Conservation (phyloP, 2,329 filamentous ascomycete genomes). For the Leptographium lundbergii region DNA sequence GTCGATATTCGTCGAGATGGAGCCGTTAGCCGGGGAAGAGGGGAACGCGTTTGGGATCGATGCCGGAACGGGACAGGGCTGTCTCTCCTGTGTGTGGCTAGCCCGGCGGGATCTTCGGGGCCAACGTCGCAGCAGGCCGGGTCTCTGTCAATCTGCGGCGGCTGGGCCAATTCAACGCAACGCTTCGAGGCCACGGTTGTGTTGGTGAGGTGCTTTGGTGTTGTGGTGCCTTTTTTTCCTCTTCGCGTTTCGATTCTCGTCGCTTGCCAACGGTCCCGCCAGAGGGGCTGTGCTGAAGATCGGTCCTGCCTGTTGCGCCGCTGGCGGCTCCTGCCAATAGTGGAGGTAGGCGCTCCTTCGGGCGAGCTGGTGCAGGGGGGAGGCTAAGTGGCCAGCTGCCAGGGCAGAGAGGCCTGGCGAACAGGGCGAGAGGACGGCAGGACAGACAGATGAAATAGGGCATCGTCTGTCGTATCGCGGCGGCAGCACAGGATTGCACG, state of each 20-base stretch:
- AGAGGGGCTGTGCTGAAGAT: slow-evolving; percentile 2
- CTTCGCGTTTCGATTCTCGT: not conserved
- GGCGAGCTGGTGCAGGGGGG: not conserved
- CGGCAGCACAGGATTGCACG: not conserved
- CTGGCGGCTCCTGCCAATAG: not conserved
- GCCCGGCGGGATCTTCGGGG: not conserved
- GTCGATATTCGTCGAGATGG: not conserved
- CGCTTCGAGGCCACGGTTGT: not conserved
- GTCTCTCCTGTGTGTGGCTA: not conserved
- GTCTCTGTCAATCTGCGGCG: not conserved
- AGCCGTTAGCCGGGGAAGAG: not conserved
- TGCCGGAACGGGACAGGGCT: not conserved
- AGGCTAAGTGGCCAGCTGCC: not conserved
- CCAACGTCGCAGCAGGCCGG: not conserved
- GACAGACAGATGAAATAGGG: not conserved
- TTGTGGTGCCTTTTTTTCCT: too few species aligned
- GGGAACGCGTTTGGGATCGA: not conserved
- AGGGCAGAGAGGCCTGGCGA: not conserved
- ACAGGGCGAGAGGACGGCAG: not conserved
- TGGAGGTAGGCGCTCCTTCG: not conserved
- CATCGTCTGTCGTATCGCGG: not conserved
- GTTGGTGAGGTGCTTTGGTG: not conserved
- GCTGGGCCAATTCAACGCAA: not conserved
- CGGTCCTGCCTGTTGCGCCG: not conserved
- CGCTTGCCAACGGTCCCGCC: not conserved